Percentiles rank a stretch among this genome's conserved stretches.
Evolutionary conservation across 805 yeast genomes (phyloP).

Genomic region (Brettanomyces custersianus): DNA sequence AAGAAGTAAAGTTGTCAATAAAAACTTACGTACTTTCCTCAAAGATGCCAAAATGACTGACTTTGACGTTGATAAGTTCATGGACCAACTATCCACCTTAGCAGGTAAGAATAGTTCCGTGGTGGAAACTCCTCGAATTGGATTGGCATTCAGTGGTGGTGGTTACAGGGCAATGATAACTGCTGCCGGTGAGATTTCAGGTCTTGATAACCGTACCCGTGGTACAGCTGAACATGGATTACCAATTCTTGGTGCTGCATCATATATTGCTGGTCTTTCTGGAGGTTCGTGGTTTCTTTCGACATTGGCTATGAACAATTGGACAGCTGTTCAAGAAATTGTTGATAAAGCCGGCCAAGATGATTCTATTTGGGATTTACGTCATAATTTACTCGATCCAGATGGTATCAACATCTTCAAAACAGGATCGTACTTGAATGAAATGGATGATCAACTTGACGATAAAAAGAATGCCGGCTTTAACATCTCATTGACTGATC

Average conservation of each 20-base stretch:
- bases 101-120: constrained; percentile 27
- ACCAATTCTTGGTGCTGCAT: constrained; percentile 67
- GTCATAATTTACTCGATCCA: constrained; percentile 49
- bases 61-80: constrained; percentile 36
- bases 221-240: constrained; percentile 44
- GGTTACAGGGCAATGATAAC: constrained; percentile 83
- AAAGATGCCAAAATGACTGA: constrained; percentile 36
- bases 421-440: constrained; percentile 44
- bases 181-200: constrained; percentile 80
- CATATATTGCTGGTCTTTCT: constrained; percentile 68
- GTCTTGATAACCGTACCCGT: constrained; percentile 64
- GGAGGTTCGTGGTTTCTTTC: constrained; percentile 84
- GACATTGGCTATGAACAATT: constrained; percentile 58
- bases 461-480: constrained; percentile 57
- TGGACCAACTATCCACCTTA: constrained; percentile 20
- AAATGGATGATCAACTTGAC: constrained; percentile 42
- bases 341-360: constrained; percentile 30
- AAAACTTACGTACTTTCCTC: constrained; percentile 37
- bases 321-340: constrained; percentile 61
- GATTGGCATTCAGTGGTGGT: constrained; percentile 70
- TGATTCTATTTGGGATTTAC: constrained; percentile 59
- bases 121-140: constrained; percentile 32
- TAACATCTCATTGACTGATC: constrained; percentile 59
- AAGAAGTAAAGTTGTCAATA: constrained; percentile 37
- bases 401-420: constrained; percentile 52